Base-by-base conservation (phyloP, 2,329 filamentous ascomycete genomes). In the Teratosphaeriaceae sp. region DNA sequence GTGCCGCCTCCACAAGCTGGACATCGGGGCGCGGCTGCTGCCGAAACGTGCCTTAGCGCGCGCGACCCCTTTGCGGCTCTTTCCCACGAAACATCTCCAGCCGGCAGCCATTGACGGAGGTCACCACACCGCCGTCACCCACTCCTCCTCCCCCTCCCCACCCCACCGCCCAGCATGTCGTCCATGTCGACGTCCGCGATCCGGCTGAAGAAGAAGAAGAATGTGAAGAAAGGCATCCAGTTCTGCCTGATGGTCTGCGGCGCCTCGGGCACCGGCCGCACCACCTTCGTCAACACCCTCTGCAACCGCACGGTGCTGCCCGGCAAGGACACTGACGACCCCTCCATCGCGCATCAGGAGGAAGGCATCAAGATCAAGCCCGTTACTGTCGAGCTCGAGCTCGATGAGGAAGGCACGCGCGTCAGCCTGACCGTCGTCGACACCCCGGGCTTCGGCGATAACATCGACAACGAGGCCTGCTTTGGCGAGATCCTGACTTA, bases 221-320 rank as follows among this genome's bases (percentile, higher is more conserved):
- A 98, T 80, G 90, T 98, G 75, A 96, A 96, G 85, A 96, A 96
- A 81, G 92, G 92, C 66, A 97, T 98, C 66, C 92, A 98, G 78
- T 98, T 98, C 77, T 97, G 89, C 71, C 73, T 98, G 80, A 98
- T 98, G 92, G 92, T 98, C 64, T 97, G 92, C 68, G 92, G 92
- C 75, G 92, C 92, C 66, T 97, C 90, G 60, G 92, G 92, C 70
- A 97, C 92, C 71, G 92, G 92, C 64, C 86, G 92, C 66, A 98
- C 92, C 54, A 98, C 92, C 62, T 98, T 98, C 63, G 92, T 98
- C 71, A 98, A 98, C 78, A 98, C 92, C 40, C 88, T 98, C 56
- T 98, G 92, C 74, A 88, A 88, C 66, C 89, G 95, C 78, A 79
- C 82, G 62, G 92, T 98, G 42, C 81, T 98, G 54, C 73, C 80